These are phyloP conservation scores for Scheffersomyces amazonensis DNA, from an alignment of 805 yeast species.

Conservation along the genomic window DNA sequence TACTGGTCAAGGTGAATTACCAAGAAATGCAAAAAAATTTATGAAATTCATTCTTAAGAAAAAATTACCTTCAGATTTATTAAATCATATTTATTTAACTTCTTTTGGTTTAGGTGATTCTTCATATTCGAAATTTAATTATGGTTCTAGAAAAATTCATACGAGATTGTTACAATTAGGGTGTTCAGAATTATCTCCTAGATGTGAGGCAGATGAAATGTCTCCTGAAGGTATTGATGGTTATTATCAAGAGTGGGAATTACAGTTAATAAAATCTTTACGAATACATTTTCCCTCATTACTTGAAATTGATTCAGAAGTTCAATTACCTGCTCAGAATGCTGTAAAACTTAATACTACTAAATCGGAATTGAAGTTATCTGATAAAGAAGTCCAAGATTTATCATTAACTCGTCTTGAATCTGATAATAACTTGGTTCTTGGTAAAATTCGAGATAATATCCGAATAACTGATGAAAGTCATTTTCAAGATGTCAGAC, in stretches of 20 bases:
- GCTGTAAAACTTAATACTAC: conserved; percentile 7
- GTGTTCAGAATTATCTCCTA: conserved; percentile 61
- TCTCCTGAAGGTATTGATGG: conserved; percentile 77
- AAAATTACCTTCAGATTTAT: conserved; percentile 56
- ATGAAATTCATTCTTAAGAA: conserved; percentile 72
- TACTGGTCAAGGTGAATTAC: conserved; percentile 94
- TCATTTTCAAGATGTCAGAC: conserved; percentile 91
- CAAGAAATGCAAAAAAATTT: conserved; percentile 68
- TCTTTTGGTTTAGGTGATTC: conserved; percentile 94
- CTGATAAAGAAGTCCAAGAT: conserved; percentile 20
- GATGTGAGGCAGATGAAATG: conserved; percentile 91
- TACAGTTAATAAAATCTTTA: conserved; percentile 35
- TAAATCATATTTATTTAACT: conserved; percentile 61
- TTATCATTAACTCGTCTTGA: conserved; percentile 8
- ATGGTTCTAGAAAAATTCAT: conserved; percentile 83
- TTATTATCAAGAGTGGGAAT: conserved; percentile 73
- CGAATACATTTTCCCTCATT: conserved; percentile 18
- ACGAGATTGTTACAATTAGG: conserved; percentile 79
- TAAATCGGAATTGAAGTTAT: neutral
- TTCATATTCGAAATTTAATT: conserved; percentile 83
- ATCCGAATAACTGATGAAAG: conserved; percentile 60
- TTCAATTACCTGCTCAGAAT: conserved; percentile 24
- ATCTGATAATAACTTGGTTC: conserved; percentile 7
- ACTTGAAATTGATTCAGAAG: conserved; percentile 20
- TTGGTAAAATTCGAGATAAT: conserved; percentile 51